These are phyloP conservation scores for Hypholoma sublateritium DNA, from an alignment of 768 basidiomycete genomes.

Conservation along the genomic window DNA sequence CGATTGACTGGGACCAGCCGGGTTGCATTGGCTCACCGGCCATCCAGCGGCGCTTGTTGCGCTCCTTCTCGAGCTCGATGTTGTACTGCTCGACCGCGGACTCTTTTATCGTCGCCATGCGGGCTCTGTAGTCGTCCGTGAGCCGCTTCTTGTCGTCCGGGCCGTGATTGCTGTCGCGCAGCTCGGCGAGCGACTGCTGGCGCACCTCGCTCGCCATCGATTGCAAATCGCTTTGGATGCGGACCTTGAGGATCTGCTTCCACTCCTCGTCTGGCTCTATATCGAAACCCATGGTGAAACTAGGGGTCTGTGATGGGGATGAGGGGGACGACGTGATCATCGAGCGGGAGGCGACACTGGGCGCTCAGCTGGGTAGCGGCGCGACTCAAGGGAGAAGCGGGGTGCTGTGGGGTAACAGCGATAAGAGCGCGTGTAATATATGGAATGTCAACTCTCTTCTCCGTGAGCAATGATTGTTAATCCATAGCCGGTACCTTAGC, in stretches of 20 bases:
- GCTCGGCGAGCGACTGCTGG: constrained; percentile 51
- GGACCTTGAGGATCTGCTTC: constrained; percentile 43
- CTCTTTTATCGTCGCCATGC: constrained; percentile 42
- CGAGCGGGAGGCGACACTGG: not conserved
- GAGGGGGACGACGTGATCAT: constrained; percentile 4
- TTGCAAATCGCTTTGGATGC: constrained; percentile 49
- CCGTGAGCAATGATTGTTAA: constrained; percentile 9
- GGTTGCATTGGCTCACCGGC: constrained; percentile 6
- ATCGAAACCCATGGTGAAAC: constrained; percentile 18
- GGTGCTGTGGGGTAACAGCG: constrained; percentile 3
- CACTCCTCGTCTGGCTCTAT: constrained; percentile 56
- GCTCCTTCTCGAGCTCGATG: constrained; percentile 44
- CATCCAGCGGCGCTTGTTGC: constrained; percentile 38
- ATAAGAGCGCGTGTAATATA: constrained; percentile 3
- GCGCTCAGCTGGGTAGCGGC: not conserved
- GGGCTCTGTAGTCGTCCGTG: constrained; percentile 33
- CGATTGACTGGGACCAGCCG: constrained; percentile 4
- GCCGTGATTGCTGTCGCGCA: constrained; percentile 42
- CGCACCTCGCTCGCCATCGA: constrained; percentile 61
- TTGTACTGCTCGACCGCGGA: constrained; percentile 49
- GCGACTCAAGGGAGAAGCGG: constrained; percentile 7
- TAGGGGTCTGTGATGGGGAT: not conserved
- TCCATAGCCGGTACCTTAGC: constrained; percentile 3
- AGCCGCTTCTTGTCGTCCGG: constrained; percentile 33
- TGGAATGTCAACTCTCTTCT: constrained; percentile 4